Evolutionary conservation across 1,284 basidiomycete species (phyloP).

Genomic region (Melanopsichium pennsylvanicum): DNA sequence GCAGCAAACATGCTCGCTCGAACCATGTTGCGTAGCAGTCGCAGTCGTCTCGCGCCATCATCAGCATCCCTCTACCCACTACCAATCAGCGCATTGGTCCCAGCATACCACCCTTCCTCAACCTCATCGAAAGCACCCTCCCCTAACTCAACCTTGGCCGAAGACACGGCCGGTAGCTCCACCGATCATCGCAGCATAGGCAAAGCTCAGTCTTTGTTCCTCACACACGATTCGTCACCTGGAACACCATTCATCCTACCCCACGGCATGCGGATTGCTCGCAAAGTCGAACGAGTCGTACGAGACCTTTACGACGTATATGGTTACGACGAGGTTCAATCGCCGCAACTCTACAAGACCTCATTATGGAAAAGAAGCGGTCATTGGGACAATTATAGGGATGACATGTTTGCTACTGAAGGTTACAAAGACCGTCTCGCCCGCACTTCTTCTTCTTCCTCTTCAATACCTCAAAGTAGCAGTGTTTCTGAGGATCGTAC

Average conservation of each 20-base stretch:
- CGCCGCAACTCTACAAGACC: constrained; percentile 61
- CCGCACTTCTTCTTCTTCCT: not conserved
- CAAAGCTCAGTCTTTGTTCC: constrained; percentile 55
- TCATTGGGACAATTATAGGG: constrained; percentile 66
- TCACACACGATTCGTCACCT: constrained; percentile 62
- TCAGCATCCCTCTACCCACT: not conserved
- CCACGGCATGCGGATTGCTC: constrained; percentile 59
- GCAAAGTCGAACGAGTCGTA: constrained; percentile 61
- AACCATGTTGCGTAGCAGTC: constrained; percentile 12
- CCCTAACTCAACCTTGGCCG: not conserved
- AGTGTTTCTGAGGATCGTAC: constrained; percentile 1
- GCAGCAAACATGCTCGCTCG: constrained; percentile 6
- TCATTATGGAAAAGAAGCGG: constrained; percentile 61
- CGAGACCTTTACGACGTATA: constrained; percentile 62
- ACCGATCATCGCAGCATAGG: constrained; percentile 58
- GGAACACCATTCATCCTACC: constrained; percentile 64
- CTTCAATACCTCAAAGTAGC: not conserved
- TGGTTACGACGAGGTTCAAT: constrained; percentile 63
- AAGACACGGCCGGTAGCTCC: not conserved
- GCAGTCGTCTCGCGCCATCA: not conserved
- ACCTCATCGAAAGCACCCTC: constrained; percentile 1
- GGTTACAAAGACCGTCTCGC: constrained; percentile 51
- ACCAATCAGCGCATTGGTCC: not conserved
- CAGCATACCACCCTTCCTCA: constrained; percentile 3
- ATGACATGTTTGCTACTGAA: constrained; percentile 64